Evolutionary conservation across 441 rosid genomes (phyloP).

Genomic region (Theobroma grandiflorum): DNA sequence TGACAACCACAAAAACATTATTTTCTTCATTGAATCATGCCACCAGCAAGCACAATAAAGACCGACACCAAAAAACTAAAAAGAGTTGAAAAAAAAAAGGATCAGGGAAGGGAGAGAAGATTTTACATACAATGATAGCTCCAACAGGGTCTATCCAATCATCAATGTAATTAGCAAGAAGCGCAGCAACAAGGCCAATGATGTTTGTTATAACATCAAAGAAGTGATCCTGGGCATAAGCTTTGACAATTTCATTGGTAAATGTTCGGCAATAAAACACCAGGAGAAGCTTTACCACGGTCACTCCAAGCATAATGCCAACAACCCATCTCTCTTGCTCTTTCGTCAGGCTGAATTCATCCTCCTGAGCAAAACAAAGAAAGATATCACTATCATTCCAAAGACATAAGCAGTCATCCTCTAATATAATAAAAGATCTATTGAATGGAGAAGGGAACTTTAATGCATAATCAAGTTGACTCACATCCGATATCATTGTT

Average conservation of each 20-base stretch:
- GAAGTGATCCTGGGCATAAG: conserved; percentile 96
- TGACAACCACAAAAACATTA: not conserved
- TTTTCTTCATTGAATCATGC: not conserved
- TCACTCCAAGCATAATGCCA: conserved; percentile 93
- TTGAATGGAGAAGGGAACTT: not conserved
- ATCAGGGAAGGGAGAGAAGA: not conserved
- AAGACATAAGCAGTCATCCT: conserved; percentile 9
- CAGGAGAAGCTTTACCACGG: conserved; percentile 75
- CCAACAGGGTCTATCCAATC: conserved; percentile 95
- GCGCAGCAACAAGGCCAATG: conserved; percentile 87
- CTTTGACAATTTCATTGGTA: conserved; percentile 86
- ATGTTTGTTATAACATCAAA: conserved; percentile 91
- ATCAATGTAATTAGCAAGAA: conserved; percentile 82
- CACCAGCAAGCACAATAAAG: not conserved
- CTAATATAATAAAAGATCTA: conserved; percentile 23
- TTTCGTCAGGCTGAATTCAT: conserved; percentile 62
- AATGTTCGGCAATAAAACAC: conserved; percentile 82
- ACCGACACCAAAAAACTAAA: not conserved
- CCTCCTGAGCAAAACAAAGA: conserved; percentile 52
- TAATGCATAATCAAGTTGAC: conserved; percentile 33
- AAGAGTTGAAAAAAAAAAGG: not conserved
- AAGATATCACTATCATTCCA: conserved; percentile 1
- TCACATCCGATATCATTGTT: conserved; percentile 72
- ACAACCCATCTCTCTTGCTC: conserved; percentile 89
- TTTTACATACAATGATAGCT: conserved; percentile 82